Conservation (phyloP, 2,329 filamentous ascomycete genomes). For the Arthroderma sp. region DNA sequence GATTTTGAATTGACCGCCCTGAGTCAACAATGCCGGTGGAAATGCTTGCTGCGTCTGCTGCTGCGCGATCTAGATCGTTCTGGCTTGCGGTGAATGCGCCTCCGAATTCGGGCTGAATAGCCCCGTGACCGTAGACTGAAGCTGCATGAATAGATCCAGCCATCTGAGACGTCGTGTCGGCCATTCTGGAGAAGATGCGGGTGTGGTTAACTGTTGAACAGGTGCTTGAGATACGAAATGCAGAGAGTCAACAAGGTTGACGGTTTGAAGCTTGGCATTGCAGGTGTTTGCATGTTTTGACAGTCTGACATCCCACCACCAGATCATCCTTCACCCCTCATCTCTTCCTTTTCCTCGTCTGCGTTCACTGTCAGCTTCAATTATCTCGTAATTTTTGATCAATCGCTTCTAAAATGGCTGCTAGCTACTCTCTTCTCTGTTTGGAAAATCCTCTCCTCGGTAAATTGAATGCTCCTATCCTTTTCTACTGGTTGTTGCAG, state of each 20-base stretch:
- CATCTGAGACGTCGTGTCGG: slow-evolving; percentile 50
- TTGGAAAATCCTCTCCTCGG: slow-evolving; percentile 96
- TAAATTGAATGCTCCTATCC: slow-evolving; percentile 31
- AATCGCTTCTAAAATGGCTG: slow-evolving; percentile 47
- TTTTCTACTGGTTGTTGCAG: slow-evolving; percentile 1
- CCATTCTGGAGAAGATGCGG: slow-evolving; percentile 30
- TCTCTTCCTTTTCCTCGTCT: slow-evolving; percentile 1
- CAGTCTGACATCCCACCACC: slow-evolving; percentile 3
- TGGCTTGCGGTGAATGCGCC: slow-evolving; percentile 21
- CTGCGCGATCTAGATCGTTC: slow-evolving; percentile 46
- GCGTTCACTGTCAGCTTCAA: slow-evolving; percentile 3
- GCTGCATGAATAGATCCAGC: slow-evolving; percentile 70
- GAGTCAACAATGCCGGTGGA: slow-evolving; percentile 36
- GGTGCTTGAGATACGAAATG: too few species aligned
- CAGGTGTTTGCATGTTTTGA: background rate
- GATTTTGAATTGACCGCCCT: slow-evolving; percentile 20
- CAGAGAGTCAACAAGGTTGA: too few species aligned
- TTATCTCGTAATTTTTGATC: slow-evolving; percentile 6
- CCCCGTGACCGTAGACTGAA: slow-evolving; percentile 58
- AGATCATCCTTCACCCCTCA: background rate
- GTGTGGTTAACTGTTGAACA: too few species aligned
- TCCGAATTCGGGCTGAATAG: slow-evolving; percentile 39
- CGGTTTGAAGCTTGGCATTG: background rate
- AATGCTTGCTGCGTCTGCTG: slow-evolving; percentile 30
- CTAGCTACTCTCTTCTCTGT: slow-evolving; percentile 70